Percentiles rank a stretch among this genome's conserved stretches.
These are phyloP conservation scores for Colletotrichum eremochloae DNA, from an alignment of 2,329 filamentous ascomycete genomes.

Conservation along the genomic window DNA sequence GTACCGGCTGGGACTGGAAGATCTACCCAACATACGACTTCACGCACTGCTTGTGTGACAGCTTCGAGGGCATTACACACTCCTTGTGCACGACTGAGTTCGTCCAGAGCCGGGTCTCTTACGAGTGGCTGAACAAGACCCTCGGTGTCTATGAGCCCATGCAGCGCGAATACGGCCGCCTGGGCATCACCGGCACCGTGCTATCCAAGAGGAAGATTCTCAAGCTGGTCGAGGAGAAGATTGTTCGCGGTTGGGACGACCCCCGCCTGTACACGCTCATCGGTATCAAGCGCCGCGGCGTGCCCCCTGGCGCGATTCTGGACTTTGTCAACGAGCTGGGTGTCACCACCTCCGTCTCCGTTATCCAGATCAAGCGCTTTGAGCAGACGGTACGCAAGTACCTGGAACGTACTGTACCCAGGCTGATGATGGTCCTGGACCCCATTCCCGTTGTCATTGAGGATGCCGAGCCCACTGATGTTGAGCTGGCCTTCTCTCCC, in stretches of 20 bases:
- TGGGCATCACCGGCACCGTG: conserved; percentile 73
- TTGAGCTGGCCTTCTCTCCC: conserved; percentile 82
- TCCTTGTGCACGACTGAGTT: conserved; percentile 96
- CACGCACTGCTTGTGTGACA: conserved; percentile 91
- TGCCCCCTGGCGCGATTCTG: conserved; percentile 89
- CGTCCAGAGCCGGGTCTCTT: conserved; percentile 84
- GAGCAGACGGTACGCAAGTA: conserved; percentile 89
- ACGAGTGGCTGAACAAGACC: conserved; percentile 89
- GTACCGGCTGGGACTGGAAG: conserved; percentile 86
- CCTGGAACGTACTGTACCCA: conserved; percentile 88
- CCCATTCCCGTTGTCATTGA: conserved; percentile 87
- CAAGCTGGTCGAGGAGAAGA: conserved; percentile 81
- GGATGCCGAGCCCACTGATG: conserved; percentile 75
- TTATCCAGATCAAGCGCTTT: conserved; percentile 86
- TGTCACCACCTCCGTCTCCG: conserved; percentile 84
- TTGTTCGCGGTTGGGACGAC: conserved; percentile 91
- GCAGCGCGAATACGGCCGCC: conserved; percentile 86
- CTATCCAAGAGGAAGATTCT: conserved; percentile 88
- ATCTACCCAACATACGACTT: conserved; percentile 93
- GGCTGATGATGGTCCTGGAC: conserved; percentile 90
- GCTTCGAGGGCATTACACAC: conserved; percentile 92
- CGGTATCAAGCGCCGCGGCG: conserved; percentile 83
- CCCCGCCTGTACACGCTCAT: conserved; percentile 91
- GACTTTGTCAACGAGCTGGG: conserved; percentile 93
- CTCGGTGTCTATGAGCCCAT: conserved; percentile 87